Percentiles rank a stretch among this genome's conserved stretches.
phyloP scores from a whole-genome alignment of 441 rosid species.

The Gossypium trilobum region DNA sequence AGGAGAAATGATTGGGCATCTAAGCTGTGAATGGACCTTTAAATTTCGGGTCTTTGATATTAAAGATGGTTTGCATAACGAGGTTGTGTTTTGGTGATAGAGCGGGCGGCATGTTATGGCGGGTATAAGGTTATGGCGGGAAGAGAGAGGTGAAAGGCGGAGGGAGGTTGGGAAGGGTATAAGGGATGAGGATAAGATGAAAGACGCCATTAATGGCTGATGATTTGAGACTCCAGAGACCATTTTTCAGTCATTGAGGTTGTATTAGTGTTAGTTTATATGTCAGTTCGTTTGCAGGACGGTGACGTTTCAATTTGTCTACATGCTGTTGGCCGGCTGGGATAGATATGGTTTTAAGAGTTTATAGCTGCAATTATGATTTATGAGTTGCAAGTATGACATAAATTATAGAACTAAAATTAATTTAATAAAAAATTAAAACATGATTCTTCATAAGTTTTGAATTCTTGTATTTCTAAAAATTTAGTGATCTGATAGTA shows the following conservation, averaged over 20 bases:
- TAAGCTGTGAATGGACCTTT: conserved; percentile 31
- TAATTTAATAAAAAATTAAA: too few species aligned
- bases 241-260: neutral
- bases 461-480: too few species aligned
- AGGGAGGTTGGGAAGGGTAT: neutral
- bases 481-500: too few species aligned
- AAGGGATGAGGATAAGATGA: neutral
- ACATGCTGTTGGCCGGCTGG: neutral
- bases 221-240: neutral
- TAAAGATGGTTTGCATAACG: neutral
- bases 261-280: neutral
- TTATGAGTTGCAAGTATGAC: too few species aligned
- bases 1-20: conserved; percentile 39
- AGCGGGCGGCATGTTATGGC: neutral
- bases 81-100: neutral
- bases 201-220: conserved; percentile 20
- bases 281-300: neutral
- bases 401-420: too few species aligned
- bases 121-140: conserved; percentile 1
- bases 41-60: neutral
- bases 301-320: neutral
- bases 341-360: too few species aligned
- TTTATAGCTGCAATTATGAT: too few species aligned
- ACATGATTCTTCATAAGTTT: too few species aligned
- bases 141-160: conserved; percentile 6